phyloP scores from a whole-genome alignment of 306 rosid genomes.

The Quercus suber region DNA sequence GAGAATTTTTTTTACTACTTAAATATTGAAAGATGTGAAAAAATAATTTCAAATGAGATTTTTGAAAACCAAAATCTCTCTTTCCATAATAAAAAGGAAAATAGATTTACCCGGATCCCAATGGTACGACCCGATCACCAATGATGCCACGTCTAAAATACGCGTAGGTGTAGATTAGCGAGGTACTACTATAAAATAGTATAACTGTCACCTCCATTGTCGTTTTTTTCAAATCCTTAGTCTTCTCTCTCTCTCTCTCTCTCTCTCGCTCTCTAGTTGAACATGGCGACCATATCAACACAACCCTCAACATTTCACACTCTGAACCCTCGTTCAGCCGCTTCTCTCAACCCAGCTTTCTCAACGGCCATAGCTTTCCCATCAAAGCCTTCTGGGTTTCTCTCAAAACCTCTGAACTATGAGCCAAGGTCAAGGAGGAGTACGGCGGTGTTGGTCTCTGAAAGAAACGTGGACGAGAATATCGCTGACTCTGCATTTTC shows the following conservation, averaged over 20 bases:
- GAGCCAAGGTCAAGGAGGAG: slow-evolving; percentile 23
- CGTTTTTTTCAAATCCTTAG: not conserved
- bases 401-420: slow-evolving; percentile 12
- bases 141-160: too few relatives aligned
- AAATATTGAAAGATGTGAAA: too few relatives aligned
- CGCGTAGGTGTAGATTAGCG: too few relatives aligned
- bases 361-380: not conserved
- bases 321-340: not conserved
- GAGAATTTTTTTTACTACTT: too few relatives aligned
- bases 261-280: not conserved
- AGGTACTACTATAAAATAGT: too few relatives aligned
- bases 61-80: too few relatives aligned
- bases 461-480: slow-evolving; percentile 21
- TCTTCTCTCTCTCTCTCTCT: too few relatives aligned
- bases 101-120: too few relatives aligned
- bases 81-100: too few relatives aligned
- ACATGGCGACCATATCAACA: slow-evolving; percentile 47
- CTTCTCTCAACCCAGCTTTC: not conserved
- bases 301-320: slow-evolving; percentile 8
- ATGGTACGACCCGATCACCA: too few relatives aligned
- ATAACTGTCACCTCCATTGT: not conserved
- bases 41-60: too few relatives aligned
- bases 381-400: not conserved
- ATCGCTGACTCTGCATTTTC: slow-evolving; percentile 20
- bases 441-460: slow-evolving; percentile 25